Conservation (phyloP, 2,329 filamentous ascomycete genomes). For the Myriosclerotinia scirpicola region DNA sequence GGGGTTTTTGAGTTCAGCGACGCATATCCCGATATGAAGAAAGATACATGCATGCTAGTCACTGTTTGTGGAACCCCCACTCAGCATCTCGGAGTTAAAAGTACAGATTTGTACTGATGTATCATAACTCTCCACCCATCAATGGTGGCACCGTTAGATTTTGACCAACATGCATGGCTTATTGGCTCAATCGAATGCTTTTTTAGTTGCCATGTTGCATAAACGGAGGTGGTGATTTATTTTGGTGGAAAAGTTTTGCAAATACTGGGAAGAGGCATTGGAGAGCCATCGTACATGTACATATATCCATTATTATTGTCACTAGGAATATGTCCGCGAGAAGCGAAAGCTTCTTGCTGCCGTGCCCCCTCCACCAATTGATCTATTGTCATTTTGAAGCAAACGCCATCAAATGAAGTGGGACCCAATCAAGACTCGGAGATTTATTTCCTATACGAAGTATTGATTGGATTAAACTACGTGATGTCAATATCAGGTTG, state of each 20-base stretch:
- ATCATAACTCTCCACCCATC: not conserved
- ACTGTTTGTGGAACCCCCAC: conserved; percentile 4
- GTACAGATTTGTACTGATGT: conserved; percentile 10
- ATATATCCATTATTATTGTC: too few relatives aligned
- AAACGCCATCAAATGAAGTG: not conserved
- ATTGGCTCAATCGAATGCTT: not conserved
- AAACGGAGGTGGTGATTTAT: too few relatives aligned
- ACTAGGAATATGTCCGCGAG: conserved; percentile 6
- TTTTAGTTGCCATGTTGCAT: too few relatives aligned
- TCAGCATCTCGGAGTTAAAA: not conserved
- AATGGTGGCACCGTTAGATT: not conserved
- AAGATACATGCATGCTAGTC: conserved; percentile 1
- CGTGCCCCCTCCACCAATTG: not conserved
- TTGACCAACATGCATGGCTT: not conserved
- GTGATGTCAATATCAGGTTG: conserved; percentile 5
- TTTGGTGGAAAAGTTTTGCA: too few relatives aligned
- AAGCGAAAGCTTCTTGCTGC: conserved; percentile 1
- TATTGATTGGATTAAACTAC: not conserved
- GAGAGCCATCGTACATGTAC: not conserved
- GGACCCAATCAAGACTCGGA: not conserved
- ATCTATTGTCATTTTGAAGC: not conserved
- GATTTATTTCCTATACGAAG: conserved; percentile 4
- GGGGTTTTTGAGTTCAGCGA: not conserved
- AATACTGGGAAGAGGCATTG: not conserved
- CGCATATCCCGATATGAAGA: not conserved